Percentiles rank a stretch among this genome's conserved stretches.
phyloP scores from a whole-genome alignment of 2,329 filamentous ascomycete species.

The Acephala macrosclerotiorum region DNA sequence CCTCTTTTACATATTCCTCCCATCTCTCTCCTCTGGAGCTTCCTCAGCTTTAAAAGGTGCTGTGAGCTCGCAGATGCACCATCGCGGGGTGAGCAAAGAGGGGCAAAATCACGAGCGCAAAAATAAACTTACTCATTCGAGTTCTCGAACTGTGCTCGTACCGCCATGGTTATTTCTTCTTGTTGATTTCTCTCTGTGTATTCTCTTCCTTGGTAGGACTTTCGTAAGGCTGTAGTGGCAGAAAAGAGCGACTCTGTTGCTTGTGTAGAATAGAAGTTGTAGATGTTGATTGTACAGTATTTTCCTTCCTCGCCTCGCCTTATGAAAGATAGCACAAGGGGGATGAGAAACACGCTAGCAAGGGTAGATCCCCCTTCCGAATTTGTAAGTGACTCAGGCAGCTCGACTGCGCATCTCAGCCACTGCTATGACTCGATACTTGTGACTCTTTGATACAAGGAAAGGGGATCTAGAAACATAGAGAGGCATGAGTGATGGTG shows the following conservation, averaged over 20 bases:
- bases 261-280: neutral
- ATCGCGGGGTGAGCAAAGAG: slow-evolving; percentile 26
- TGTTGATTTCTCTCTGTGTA: slow-evolving; percentile 7
- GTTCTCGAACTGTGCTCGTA: slow-evolving; percentile 83
- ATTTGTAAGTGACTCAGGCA: slow-evolving; percentile 34
- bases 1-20: neutral
- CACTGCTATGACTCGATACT: slow-evolving; percentile 15
- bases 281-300: neutral
- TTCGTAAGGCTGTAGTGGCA: neutral
- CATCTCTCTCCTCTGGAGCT: neutral
- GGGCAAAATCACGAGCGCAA: slow-evolving; percentile 17
- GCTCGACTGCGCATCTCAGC: slow-evolving; percentile 12
- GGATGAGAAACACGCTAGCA: slow-evolving; percentile 31
- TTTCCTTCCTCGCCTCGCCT: slow-evolving; percentile 16
- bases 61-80: neutral
- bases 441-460: neutral
- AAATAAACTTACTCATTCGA: slow-evolving; percentile 84
- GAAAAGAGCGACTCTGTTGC: neutral
- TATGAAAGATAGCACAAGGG: slow-evolving; percentile 22
- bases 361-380: too few species aligned
- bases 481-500: slow-evolving; percentile 21
- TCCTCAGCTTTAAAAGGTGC: neutral
- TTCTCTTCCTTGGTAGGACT: slow-evolving; percentile 14
- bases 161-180: slow-evolving; percentile 60
- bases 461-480: neutral